phyloP scores from a whole-genome alignment of 805 yeast genomes.

The Teunomyces barrocoloradensis region DNA sequence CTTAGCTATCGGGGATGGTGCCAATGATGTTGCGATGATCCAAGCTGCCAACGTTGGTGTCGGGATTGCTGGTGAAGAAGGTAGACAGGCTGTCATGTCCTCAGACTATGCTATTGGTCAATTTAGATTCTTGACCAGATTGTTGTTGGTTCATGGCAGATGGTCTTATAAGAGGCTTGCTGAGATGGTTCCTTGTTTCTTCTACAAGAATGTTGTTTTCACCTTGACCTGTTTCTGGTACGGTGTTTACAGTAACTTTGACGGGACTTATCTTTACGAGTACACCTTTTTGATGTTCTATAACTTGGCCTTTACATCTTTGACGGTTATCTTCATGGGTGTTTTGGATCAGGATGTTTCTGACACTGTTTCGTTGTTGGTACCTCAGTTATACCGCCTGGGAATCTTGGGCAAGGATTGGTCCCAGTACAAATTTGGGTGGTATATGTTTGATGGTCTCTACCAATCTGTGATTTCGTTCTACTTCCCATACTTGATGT shows the following conservation, averaged over 20 bases:
- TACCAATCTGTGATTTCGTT: constrained; percentile 72
- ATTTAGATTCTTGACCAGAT: constrained; percentile 65
- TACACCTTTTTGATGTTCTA: constrained; percentile 78
- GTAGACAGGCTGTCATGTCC: constrained; percentile 85
- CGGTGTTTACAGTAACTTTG: constrained; percentile 70
- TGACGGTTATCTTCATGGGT: constrained; percentile 76
- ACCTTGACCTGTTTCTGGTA: constrained; percentile 76
- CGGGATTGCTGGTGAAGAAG: constrained; percentile 91
- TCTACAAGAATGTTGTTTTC: constrained; percentile 75
- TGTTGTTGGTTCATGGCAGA: constrained; percentile 75
- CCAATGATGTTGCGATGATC: constrained; percentile 89
- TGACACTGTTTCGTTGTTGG: constrained; percentile 63
- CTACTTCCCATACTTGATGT: constrained; percentile 66
- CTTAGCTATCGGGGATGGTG: constrained; percentile 84
- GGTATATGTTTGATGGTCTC: constrained; percentile 74
- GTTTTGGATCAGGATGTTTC: constrained; percentile 79
- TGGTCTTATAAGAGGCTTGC: constrained; percentile 82
- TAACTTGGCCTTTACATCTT: constrained; percentile 78
- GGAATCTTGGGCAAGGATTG: constrained; percentile 76
- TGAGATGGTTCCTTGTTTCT: constrained; percentile 82
- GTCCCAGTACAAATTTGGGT: constrained; percentile 63
- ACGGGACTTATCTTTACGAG: constrained; percentile 77
- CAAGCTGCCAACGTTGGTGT: constrained; percentile 87
- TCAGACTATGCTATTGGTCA: constrained; percentile 86
- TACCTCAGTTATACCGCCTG: constrained; percentile 70